Base-by-base conservation (phyloP, 108 stramenopile species). In the Mediolabrus comicus region DNA sequence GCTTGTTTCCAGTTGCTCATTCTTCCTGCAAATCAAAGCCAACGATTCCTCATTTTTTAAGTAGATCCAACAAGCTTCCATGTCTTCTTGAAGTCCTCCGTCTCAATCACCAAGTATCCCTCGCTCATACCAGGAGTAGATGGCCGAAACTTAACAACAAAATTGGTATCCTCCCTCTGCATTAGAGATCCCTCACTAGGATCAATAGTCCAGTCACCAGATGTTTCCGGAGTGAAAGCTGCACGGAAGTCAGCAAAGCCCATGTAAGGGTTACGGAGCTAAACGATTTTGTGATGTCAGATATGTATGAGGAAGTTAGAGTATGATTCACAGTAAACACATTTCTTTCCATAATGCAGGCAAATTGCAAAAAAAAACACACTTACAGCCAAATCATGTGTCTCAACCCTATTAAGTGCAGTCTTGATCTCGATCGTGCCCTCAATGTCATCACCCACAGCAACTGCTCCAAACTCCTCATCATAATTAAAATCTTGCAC, bases 221-320 rank as follows among this genome's bases (percentile, higher is more conserved):
- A 59, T 11, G 84, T 86, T 13, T 87, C 88, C 7, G 75, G n/a
- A 39, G 85, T 84, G 70, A 94, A 90, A 24, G 88, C 87, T 28
- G 92, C 92, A 36, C 92, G 86, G 66, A 94, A 94, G 52, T 94
- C 92, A 9, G 92, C 85, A 82, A 91, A 94, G 43, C 92, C 92
- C 92, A 94, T 94, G 88, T 81, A 94, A 14, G 74, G 77, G 70
- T 93, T 93, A 69, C 81, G 70, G 34, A 81, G 66, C 80, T 81
- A 24, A 30, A 46, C 46, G 46, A 10, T n/a, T n/a, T n/a, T n/a
- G n/a, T n/a, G n/a, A n/a, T n/a, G n/a, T n/a, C n/a, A n/a, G n/a
- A n/a, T n/a, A n/a, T n/a, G n/a, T n/a, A n/a, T n/a, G n/a, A n/a
- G n/a, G n/a, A 14, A 9, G 27, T 30, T 14, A 54, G 12, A 26